Evolutionary conservation across 1,139 yeast species (phyloP), one percentile per base, ranked within the genome.

Genomic region (Candida tetrigidarum): DNA sequence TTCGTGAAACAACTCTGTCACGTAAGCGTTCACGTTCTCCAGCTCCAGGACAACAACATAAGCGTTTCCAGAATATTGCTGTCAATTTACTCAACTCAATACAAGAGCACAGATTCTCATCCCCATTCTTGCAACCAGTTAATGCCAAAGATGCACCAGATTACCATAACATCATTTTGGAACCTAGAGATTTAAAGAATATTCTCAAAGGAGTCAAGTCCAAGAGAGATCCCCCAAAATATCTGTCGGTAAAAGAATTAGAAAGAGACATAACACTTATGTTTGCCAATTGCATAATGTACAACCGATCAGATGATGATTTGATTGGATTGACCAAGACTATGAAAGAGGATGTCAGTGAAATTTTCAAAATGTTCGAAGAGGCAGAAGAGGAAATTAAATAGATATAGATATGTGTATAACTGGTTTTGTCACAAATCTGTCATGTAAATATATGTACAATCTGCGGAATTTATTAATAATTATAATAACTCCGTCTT

Each of bases 211-310:
- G 74, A 50, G 75, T 86, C 26, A 84, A 83, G 53, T 67, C 59
- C 60, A 74, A 72, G 47, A 50, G 50, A 1, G 67, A 63, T n/a
- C 63, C 66, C 2, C 71, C 74, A 1, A 60, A 54, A 15, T 83
- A 81, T 46, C 83, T 81, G 1, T 73, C 75, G 52, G 77, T 87
- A 35, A 72, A 76, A 42, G 83, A 84, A 46, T 66, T 88, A 22
- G 91, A 87, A 55, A 70, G 86, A 45, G 89, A 85, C 50, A 69
- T 88, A 33, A 78, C 84, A 71, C 68, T 84, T 44, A 86, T 88
- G 95, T 86, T 85, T 67, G 87, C 93, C 42, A 88, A 88, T 62
- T 88, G 93, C 28, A 78, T 86, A 12, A 87, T 88, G 95, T 87
- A 84, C 63, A 88, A 87, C 61, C 79, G 80, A 49, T 76, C 81